phyloP scores from a whole-genome alignment of 1,284 basidiomycete genomes.

The Porogramme epimiltina region DNA sequence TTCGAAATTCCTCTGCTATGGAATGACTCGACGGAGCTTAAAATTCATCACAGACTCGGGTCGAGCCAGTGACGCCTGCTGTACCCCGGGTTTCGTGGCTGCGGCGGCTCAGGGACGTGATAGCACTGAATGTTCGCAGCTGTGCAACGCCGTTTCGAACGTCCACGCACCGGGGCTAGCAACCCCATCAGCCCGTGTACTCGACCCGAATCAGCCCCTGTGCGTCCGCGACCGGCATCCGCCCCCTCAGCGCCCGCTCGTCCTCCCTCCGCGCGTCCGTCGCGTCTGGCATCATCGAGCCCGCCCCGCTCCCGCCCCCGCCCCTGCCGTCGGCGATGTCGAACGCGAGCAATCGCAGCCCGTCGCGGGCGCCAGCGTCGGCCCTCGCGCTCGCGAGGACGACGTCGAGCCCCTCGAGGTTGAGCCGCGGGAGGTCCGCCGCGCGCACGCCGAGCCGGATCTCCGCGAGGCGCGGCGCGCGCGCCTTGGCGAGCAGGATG shows the following conservation, averaged over 20 bases:
- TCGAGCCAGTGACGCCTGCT: too few relatives aligned
- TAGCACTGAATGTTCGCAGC: too few relatives aligned
- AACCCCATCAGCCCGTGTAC: neutral
- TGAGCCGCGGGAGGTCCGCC: conserved; percentile 18
- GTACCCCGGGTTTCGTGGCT: too few relatives aligned
- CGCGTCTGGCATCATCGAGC: too few relatives aligned
- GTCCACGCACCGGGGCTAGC: too few relatives aligned
- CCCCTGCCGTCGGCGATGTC: conserved; percentile 13
- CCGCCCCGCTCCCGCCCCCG: too few relatives aligned
- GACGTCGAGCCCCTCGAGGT: conserved; percentile 27
- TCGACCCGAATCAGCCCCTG: neutral
- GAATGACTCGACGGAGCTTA: too few relatives aligned
- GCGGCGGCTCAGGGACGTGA: too few relatives aligned
- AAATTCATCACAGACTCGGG: too few relatives aligned
- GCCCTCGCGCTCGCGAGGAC: conserved; percentile 22
- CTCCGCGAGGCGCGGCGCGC: conserved; percentile 14
- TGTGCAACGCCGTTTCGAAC: too few relatives aligned
- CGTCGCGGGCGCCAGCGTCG: conserved; percentile 1
- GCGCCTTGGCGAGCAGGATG: conserved; percentile 23
- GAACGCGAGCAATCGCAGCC: conserved; percentile 14
- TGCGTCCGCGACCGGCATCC: conserved; percentile 1
- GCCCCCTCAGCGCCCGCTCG: neutral
- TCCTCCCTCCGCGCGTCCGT: neutral
- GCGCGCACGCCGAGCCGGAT: conserved; percentile 18
- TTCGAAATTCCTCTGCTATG: too few relatives aligned